Percentiles rank a stretch among this genome's conserved stretches.
Evolutionary conservation across 2,329 filamentous ascomycete genomes (phyloP).

Genomic region (Ceratocystis huliohia): DNA sequence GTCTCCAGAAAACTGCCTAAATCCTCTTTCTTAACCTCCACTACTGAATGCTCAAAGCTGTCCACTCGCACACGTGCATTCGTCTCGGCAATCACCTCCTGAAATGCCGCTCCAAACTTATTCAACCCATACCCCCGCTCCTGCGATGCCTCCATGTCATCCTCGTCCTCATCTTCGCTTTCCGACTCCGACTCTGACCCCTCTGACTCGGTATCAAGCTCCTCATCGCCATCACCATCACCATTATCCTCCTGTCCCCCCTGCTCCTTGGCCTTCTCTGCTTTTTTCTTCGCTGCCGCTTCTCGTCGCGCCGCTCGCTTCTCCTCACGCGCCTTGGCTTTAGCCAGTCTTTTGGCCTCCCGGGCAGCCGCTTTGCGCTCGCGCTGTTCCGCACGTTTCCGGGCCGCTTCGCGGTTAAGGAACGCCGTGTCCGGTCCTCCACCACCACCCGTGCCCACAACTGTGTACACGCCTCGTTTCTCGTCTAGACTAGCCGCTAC

Average conservation of each 20-base stretch:
- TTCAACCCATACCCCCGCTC: constrained; percentile 65
- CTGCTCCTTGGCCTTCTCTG: not conserved
- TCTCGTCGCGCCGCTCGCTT: constrained; percentile 47
- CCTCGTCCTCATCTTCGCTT: constrained; percentile 36
- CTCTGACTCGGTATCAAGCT: constrained; percentile 34
- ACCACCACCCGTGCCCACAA: constrained; percentile 84
- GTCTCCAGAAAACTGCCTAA: constrained; percentile 80
- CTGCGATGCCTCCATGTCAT: constrained; percentile 40
- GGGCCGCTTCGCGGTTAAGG: constrained; percentile 52
- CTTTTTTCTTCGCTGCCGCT: not conserved
- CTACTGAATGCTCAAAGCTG: constrained; percentile 93
- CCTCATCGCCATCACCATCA: constrained; percentile 38
- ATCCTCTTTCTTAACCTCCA: constrained; percentile 96
- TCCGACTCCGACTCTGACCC: constrained; percentile 26
- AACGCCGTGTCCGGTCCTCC: constrained; percentile 61
- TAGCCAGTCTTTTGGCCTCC: constrained; percentile 45
- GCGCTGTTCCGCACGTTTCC: constrained; percentile 49
- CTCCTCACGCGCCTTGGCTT: constrained; percentile 46
- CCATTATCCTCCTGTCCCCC: constrained; percentile 21
- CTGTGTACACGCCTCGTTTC: constrained; percentile 71
- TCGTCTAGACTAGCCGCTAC: constrained; percentile 88
- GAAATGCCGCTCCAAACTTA: constrained; percentile 86
- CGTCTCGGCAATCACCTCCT: constrained; percentile 86
- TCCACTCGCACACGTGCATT: constrained; percentile 83
- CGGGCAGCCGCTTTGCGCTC: constrained; percentile 50